Conservation (phyloP, 306 rosid genomes). For the Argentina anserina region DNA sequence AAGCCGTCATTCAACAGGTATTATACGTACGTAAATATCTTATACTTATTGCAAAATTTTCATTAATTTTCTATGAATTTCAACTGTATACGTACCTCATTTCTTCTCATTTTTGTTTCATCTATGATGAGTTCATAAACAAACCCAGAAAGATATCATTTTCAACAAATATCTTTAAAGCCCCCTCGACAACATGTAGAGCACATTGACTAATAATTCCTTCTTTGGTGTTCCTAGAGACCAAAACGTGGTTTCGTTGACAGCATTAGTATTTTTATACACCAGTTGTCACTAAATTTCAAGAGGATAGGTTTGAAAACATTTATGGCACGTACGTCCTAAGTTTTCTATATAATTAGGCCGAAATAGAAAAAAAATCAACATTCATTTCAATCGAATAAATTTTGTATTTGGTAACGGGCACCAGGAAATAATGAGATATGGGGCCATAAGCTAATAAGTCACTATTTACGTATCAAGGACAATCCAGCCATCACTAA, state of each 20-base stretch:
- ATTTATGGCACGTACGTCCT: not conserved
- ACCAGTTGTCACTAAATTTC: not conserved
- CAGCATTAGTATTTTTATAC: not conserved
- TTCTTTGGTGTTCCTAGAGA: not conserved
- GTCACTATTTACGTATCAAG: not conserved
- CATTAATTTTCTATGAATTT: not conserved
- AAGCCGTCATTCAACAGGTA: too few species aligned
- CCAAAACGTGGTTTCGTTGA: not conserved
- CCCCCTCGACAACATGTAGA: not conserved
- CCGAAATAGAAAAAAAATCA: not conserved
- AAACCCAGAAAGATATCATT: not conserved
- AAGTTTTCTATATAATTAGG: not conserved
- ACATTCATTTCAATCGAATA: not conserved
- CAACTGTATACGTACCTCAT: too few species aligned
- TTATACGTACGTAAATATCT: too few species aligned
- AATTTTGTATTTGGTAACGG: not conserved
- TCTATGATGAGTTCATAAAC: not conserved
- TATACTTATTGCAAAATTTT: not conserved
- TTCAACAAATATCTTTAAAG: not conserved
- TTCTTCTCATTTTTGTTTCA: not conserved
- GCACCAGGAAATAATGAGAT: too few species aligned
- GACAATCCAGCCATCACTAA: not conserved
- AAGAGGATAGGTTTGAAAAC: not conserved
- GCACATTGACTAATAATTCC: constrained; percentile 11
- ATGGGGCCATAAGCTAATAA: not conserved